phyloP scores from a whole-genome alignment of 2,329 filamentous ascomycete species.

The Hypomyces rosellus region DNA sequence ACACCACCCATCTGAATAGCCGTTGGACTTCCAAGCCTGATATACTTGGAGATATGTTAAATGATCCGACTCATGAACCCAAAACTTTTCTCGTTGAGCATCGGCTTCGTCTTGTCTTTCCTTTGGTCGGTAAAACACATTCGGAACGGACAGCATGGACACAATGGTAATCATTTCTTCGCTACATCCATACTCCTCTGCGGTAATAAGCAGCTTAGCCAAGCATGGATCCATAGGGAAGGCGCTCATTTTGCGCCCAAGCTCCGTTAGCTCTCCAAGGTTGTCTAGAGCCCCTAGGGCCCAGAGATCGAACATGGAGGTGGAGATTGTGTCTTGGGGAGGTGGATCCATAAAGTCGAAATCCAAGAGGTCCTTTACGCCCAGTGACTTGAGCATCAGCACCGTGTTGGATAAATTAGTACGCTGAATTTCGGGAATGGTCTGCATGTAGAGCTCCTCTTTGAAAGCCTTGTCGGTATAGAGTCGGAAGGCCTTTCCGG shows the following conservation, averaged over 20 bases:
- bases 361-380: conserved; percentile 87
- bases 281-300: conserved; percentile 91
- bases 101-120: conserved; percentile 96
- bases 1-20: conserved; percentile 87
- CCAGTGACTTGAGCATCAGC: conserved; percentile 85
- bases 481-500: conserved; percentile 88
- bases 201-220: conserved; percentile 89
- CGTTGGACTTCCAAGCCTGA: conserved; percentile 89
- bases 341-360: conserved; percentile 99
- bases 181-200: conserved; percentile 82
- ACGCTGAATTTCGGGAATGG: conserved; percentile 94
- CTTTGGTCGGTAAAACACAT: conserved; percentile 93
- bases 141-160: conserved; percentile 94
- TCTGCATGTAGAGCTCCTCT: conserved; percentile 93
- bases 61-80: conserved; percentile 95
- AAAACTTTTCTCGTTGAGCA: conserved; percentile 93
- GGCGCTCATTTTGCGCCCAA: conserved; percentile 89
- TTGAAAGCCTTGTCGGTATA: conserved; percentile 93
- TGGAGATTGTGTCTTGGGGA: conserved; percentile 95
- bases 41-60: conserved; percentile 94
- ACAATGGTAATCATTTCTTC: conserved; percentile 99
- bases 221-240: conserved; percentile 98
- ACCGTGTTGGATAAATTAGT: conserved; percentile 96
- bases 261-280: conserved; percentile 78
- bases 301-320: conserved; percentile 96